phyloP scores from a whole-genome alignment of 257 asterid genomes.

The Rauvolfia tetraphylla region DNA sequence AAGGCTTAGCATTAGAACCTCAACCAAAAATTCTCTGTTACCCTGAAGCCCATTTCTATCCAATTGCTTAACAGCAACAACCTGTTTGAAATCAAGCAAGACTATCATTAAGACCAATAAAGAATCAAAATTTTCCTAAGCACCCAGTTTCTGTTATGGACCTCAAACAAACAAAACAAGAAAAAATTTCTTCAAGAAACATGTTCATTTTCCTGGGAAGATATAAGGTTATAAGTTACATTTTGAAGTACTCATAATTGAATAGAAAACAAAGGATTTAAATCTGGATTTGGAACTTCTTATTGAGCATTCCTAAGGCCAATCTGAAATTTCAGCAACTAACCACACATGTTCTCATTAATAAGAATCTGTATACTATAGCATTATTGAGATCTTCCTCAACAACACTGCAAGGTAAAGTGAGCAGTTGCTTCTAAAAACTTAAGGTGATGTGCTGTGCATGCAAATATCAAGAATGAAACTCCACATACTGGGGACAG shows the following conservation, averaged over 20 bases:
- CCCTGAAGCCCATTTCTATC: constrained; percentile 99
- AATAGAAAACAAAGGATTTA: neutral
- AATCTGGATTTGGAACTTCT: neutral
- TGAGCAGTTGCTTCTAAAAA: neutral
- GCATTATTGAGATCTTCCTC: neutral
- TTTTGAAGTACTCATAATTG: neutral
- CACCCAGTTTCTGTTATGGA: neutral
- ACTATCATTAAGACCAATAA: neutral
- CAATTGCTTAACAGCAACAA: constrained; percentile 91
- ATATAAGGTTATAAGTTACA: neutral
- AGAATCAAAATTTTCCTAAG: neutral
- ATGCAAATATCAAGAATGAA: neutral
- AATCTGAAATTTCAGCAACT: neutral
- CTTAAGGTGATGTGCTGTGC: neutral
- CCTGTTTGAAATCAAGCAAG: constrained; percentile 41
- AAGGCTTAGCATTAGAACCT: constrained; percentile 98
- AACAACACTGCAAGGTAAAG: neutral
- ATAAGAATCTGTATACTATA: neutral
- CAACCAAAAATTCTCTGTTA: constrained; percentile 91
- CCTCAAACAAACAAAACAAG: neutral
- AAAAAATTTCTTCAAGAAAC: neutral
- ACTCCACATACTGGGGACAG: neutral
- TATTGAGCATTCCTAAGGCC: neutral
- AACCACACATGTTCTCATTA: neutral
- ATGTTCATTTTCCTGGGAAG: neutral